A percentile compares a stretch with the other conserved stretches of the same genome.
Evolutionary conservation across 2,329 filamentous ascomycete genomes (phyloP).

Genomic region (Penicillium sp.): DNA sequence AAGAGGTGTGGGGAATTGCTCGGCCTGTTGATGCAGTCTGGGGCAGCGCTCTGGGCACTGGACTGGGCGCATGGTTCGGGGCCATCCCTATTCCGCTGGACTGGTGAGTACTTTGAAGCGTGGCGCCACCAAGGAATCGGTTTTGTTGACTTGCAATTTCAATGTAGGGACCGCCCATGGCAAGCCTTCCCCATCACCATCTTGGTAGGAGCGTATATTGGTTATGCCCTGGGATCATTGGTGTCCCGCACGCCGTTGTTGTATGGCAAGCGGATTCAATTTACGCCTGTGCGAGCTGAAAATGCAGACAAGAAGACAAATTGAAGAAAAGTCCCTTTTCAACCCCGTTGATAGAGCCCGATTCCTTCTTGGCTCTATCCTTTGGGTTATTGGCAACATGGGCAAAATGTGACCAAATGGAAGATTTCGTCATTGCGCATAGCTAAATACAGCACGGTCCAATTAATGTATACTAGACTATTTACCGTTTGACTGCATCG

Average conservation of each 20-base stretch:
- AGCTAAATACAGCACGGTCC: not conserved
- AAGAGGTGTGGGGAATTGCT: slow-evolving; percentile 64
- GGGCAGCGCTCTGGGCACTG: slow-evolving; percentile 73
- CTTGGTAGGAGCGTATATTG: slow-evolving; percentile 75
- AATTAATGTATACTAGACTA: slow-evolving; percentile 13
- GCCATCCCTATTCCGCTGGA: slow-evolving; percentile 94
- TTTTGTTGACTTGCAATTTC: slow-evolving; percentile 3
- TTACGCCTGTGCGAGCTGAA: slow-evolving; percentile 23
- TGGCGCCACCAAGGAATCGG: not conserved
- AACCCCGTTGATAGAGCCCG: not conserved
- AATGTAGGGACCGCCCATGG: slow-evolving; percentile 83
- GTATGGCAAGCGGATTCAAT: slow-evolving; percentile 37
- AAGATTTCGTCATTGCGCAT: not conserved
- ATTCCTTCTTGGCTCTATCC: not conserved
- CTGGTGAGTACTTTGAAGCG: slow-evolving; percentile 57
- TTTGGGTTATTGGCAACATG: not conserved
- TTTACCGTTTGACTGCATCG: not conserved
- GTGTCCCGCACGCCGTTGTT: slow-evolving; percentile 30
- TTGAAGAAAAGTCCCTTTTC: not conserved
- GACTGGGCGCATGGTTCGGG: slow-evolving; percentile 84
- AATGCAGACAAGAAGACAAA: slow-evolving; percentile 21
- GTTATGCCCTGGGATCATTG: slow-evolving; percentile 64
- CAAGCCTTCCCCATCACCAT: slow-evolving; percentile 97
- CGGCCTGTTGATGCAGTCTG: slow-evolving; percentile 80
- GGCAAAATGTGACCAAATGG: not conserved